Conservation (phyloP, 768 basidiomycete genomes). For the Lentinula edodes region DNA sequence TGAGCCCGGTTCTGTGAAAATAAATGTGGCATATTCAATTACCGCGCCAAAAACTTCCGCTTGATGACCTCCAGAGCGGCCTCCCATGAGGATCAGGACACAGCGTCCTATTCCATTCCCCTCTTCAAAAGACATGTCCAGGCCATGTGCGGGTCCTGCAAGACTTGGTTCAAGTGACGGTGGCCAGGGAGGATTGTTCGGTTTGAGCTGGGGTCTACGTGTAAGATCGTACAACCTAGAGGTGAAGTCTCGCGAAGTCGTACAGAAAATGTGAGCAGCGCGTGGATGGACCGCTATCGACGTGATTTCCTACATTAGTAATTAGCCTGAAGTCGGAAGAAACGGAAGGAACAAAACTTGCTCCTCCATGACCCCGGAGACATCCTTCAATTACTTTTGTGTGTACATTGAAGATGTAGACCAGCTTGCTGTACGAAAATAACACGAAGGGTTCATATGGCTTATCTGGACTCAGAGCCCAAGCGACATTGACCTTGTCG, state of each 20-base stretch:
- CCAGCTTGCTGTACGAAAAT: conserved; percentile 44
- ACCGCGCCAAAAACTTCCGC: conserved; percentile 67
- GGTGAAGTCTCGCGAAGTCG: conserved; percentile 69
- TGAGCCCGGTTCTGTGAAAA: background rate
- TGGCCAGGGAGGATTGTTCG: conserved; percentile 57
- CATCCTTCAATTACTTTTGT: conserved; percentile 34
- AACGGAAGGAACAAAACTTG: conserved; percentile 27
- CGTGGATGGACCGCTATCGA: conserved; percentile 62
- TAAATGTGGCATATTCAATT: conserved; percentile 15
- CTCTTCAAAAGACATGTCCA: conserved; percentile 54
- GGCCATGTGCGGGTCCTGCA: conserved; percentile 66
- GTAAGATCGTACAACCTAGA: conserved; percentile 65
- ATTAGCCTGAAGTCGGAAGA: background rate
- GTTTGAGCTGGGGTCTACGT: conserved; percentile 21
- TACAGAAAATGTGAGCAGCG: conserved; percentile 55
- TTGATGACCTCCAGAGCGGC: conserved; percentile 67
- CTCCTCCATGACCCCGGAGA: conserved; percentile 70
- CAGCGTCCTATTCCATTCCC: conserved; percentile 62
- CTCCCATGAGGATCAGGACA: conserved; percentile 59
- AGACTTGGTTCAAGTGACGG: conserved; percentile 39
- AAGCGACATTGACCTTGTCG: conserved; percentile 38
- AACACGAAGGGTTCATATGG: conserved; percentile 57
- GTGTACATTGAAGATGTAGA: conserved; percentile 51
- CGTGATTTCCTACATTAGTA: conserved; percentile 48
- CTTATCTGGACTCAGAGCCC: conserved; percentile 43